Conservation (phyloP, 257 asterid species). For the Nicotiana benthamiana region DNA sequence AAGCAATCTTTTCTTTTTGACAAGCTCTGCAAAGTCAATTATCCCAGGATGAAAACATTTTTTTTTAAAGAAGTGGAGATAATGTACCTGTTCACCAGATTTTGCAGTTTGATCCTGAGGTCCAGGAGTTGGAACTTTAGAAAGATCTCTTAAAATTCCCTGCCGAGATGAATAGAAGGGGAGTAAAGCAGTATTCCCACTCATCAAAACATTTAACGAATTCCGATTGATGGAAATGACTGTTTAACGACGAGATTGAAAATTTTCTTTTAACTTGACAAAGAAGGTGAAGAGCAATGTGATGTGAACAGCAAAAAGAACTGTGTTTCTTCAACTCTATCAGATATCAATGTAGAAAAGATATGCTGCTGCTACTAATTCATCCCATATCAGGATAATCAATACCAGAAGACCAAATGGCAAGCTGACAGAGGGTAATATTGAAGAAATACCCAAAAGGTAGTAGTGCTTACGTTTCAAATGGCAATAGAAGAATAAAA, state of each 20-base stretch:
- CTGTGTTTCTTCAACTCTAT: background rate
- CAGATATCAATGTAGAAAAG: background rate
- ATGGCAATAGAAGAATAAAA: background rate
- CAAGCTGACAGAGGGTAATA: background rate
- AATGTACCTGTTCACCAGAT: conserved; percentile 42
- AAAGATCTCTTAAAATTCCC: conserved; percentile 85
- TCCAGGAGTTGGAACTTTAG: conserved; percentile 54
- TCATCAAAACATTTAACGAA: background rate
- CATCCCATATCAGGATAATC: background rate
- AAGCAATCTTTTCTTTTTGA: background rate
- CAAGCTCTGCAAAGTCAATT: background rate
- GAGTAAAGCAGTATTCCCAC: background rate
- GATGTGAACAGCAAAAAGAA: background rate
- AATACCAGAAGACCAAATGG: background rate
- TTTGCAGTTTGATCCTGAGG: conserved; percentile 42
- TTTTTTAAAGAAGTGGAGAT: background rate
- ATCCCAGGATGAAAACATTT: background rate
- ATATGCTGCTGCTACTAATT: background rate
- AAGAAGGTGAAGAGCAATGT: background rate
- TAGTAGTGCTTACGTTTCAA: background rate
- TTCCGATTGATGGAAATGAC: background rate
- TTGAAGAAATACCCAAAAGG: background rate
- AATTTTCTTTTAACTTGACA: background rate
- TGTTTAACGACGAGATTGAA: background rate
- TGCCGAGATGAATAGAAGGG: conserved; percentile 18